Base-by-base conservation (phyloP, 495 filamentous ascomycete species). In the Talaromyces stipitatus region DNA sequence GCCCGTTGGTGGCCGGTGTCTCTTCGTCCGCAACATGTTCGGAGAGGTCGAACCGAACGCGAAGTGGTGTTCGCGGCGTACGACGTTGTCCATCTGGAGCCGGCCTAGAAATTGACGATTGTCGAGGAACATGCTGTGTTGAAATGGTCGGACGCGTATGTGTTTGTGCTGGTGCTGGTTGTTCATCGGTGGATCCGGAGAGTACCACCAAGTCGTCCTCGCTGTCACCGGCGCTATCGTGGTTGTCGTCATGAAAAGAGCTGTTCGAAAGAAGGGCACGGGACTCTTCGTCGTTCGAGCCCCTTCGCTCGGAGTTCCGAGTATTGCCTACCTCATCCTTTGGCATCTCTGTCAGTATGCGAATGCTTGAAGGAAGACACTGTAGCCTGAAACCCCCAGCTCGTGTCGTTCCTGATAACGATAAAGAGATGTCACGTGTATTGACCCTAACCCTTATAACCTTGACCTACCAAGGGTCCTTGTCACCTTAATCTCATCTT, bases 11-110 rank as follows among this genome's bases (percentile, higher is more conserved):
- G 38, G 69, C 74, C 62, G 54, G 72, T 56, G 67, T 63, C 53
- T 73, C 67, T 28, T 71, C 64, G 5, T 60, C 66, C 11, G 58
- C 47, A 11, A 63, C 65, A 22, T 75, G 70, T 4, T 80, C 74
- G 54, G 32, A 38, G n/a, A 95, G 75, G 50, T 96, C 85, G 71
- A 98, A 98, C 55, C 90, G 85, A 30, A 98, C 94, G 32, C 91
- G 81, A 66, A 92, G 89, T 9, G 84, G 81, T 1, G 90, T 97
- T 46, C 92, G 80, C 22, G 91, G 89, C 10, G 84, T 83, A 27
- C 82, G 76, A 36, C 77, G 81, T 24, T 72, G 68, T 60, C 77
- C 75, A 51, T 76, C 70, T 2, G 63, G 59, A 3, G 63, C 54
- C n/a, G 70, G 70, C 26, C 64, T 72, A 12, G 71, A 75, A 58